These are phyloP conservation scores for Boletales sp. DNA, from an alignment of 768 basidiomycete genomes.

Conservation along the genomic window DNA sequence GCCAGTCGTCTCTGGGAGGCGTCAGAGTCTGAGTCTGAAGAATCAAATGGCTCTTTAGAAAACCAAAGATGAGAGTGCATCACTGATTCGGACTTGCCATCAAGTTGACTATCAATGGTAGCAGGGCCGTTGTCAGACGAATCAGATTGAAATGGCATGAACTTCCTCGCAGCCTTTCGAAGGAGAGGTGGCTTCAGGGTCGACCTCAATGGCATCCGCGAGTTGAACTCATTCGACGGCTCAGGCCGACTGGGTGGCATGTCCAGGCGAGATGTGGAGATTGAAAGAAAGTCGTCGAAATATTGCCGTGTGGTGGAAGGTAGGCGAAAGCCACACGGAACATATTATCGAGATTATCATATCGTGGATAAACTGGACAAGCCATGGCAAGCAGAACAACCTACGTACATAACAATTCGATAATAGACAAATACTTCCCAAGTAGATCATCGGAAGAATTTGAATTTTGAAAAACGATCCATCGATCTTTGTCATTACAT, in stretches of 20 bases:
- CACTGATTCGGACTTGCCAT: conserved; percentile 8
- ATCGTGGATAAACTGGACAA: background rate
- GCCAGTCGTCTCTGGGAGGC: background rate
- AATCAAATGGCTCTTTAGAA: background rate
- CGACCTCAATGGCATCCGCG: no score
- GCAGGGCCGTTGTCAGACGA: conserved; percentile 5
- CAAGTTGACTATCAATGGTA: background rate
- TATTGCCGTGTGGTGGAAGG: background rate
- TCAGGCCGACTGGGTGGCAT: conserved; percentile 13
- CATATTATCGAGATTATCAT: background rate
- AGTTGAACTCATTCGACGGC: background rate
- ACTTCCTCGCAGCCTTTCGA: conserved; percentile 17
- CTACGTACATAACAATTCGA: no score
- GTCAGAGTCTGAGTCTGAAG: conserved; percentile 18
- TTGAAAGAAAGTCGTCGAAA: background rate
- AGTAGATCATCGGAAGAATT: no score
- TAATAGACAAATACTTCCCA: no score
- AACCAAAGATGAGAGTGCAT: background rate
- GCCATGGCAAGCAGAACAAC: no score
- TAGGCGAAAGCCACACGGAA: no score
- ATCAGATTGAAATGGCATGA: background rate
- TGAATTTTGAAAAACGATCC: no score
- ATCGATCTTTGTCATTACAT: no score
- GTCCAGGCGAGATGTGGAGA: background rate
- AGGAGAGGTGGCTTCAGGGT: no score